These are phyloP conservation scores for Tephrocybe rancida DNA, from an alignment of 768 basidiomycete species.

Conservation along the genomic window DNA sequence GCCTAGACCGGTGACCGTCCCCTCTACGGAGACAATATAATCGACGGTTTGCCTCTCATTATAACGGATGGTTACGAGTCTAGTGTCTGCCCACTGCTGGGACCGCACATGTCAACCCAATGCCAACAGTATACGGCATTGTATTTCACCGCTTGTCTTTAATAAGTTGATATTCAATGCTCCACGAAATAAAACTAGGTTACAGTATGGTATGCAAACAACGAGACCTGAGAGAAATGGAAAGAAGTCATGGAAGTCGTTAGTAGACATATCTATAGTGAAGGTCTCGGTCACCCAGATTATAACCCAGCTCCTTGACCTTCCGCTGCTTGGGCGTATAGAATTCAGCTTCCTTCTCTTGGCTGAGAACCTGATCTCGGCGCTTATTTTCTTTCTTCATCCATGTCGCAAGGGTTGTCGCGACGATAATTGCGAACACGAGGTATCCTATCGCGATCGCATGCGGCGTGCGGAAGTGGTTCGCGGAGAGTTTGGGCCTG, in stretches of 20 bases:
- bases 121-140: no score
- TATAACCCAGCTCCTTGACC: constrained; percentile 26
- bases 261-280: constrained; percentile 43
- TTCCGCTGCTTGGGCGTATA: constrained; percentile 8
- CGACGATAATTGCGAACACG: constrained; percentile 44
- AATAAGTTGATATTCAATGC: no score
- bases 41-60: no score
- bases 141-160: no score
- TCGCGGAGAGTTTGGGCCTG: constrained; percentile 45
- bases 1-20: no score
- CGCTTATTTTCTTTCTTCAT: constrained; percentile 54
- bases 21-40: no score
- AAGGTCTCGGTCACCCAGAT: constrained; percentile 40
- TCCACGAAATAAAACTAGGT: no score
- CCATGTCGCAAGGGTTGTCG: constrained; percentile 45
- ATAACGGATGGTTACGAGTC: no score
- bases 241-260: not conserved
- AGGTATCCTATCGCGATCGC: constrained; percentile 64
- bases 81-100: no score
- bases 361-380: constrained; percentile 32
- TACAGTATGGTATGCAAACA: no score
- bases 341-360: constrained; percentile 23
- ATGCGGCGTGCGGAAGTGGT: constrained; percentile 57
- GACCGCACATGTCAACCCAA: no score
- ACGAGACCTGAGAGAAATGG: no score